These are phyloP conservation scores for Cytospora schulzeri DNA, from an alignment of 2,329 filamentous ascomycete species.

Conservation along the genomic window DNA sequence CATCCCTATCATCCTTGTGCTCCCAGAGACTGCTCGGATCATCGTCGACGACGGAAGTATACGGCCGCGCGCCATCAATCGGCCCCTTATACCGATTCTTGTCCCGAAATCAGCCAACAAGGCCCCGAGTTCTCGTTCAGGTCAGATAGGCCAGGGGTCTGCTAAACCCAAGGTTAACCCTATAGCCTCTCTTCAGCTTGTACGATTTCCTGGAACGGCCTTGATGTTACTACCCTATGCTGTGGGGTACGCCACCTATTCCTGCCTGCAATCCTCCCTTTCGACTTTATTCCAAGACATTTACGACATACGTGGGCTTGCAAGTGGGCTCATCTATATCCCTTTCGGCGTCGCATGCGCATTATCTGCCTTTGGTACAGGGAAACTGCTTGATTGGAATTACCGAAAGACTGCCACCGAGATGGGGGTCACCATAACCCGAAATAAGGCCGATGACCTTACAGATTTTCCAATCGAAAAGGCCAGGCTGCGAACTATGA, in stretches of 20 bases:
- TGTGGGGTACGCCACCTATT: conserved; percentile 14
- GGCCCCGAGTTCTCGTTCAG: background rate
- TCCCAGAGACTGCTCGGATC: conserved; percentile 6
- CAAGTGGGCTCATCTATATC: conserved; percentile 12
- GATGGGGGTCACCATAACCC: background rate
- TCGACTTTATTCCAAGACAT: conserved; percentile 9
- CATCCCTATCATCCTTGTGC: conserved; percentile 1
- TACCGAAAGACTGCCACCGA: conserved; percentile 8
- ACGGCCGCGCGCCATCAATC: background rate
- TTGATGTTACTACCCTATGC: background rate
- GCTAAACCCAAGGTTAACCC: background rate
- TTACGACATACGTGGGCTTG: background rate
- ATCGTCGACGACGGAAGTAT: conserved; percentile 1
- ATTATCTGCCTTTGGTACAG: conserved; percentile 11
- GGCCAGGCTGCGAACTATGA: conserved; percentile 7
- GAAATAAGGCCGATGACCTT: background rate
- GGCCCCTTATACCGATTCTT: background rate
- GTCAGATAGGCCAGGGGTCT: no score
- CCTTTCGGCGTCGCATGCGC: conserved; percentile 15
- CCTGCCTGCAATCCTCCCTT: conserved; percentile 8
- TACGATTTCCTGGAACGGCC: conserved; percentile 1
- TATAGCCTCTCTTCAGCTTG: conserved; percentile 3
- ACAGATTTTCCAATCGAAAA: conserved; percentile 10
- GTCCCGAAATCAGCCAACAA: background rate
- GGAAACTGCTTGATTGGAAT: conserved; percentile 11